phyloP scores from a whole-genome alignment of 2,329 filamentous ascomycete genomes.

The Aspergillus sp. region DNA sequence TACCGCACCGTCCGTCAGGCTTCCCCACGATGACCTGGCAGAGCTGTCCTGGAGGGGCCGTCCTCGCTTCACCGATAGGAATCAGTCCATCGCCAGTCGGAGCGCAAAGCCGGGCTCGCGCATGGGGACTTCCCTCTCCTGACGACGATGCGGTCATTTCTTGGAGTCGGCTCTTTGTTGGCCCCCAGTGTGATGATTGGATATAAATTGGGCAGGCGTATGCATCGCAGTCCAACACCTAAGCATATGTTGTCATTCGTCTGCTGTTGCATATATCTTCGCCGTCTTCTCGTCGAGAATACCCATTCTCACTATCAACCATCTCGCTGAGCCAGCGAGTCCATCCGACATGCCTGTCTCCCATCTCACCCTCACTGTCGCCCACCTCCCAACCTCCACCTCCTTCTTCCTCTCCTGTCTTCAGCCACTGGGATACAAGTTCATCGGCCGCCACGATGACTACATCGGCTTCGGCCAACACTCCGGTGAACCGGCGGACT shows the following conservation, averaged over 20 bases:
- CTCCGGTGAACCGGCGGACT: slow-evolving; percentile 54
- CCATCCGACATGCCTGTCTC: slow-evolving; percentile 55
- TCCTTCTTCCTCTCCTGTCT: slow-evolving; percentile 81
- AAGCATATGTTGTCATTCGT: slow-evolving; percentile 8
- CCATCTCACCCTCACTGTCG: slow-evolving; percentile 66
- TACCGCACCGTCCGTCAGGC: slow-evolving; percentile 18
- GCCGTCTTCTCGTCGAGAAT: slow-evolving; percentile 1
- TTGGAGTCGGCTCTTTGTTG: slow-evolving; percentile 4
- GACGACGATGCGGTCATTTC: slow-evolving; percentile 14
- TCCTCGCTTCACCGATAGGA: slow-evolving; percentile 20
- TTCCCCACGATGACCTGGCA: slow-evolving; percentile 26
- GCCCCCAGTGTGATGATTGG: slow-evolving; percentile 14
- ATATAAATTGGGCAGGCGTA: slow-evolving; percentile 17
- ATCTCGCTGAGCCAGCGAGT: not conserved
- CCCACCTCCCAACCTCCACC: slow-evolving; percentile 72
- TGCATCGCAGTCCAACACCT: slow-evolving; percentile 4
- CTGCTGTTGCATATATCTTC: not conserved
- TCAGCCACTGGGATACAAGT: slow-evolving; percentile 74
- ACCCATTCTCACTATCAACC: not conserved
- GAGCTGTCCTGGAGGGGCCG: not conserved
- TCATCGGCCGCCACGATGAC: slow-evolving; percentile 60
- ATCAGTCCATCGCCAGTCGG: slow-evolving; percentile 7
- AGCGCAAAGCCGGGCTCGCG: slow-evolving; percentile 10
- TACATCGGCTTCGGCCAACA: slow-evolving; percentile 61
- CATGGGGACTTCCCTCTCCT: not conserved